These are phyloP conservation scores for Mycena venus DNA, from an alignment of 768 basidiomycete species.

Conservation along the genomic window DNA sequence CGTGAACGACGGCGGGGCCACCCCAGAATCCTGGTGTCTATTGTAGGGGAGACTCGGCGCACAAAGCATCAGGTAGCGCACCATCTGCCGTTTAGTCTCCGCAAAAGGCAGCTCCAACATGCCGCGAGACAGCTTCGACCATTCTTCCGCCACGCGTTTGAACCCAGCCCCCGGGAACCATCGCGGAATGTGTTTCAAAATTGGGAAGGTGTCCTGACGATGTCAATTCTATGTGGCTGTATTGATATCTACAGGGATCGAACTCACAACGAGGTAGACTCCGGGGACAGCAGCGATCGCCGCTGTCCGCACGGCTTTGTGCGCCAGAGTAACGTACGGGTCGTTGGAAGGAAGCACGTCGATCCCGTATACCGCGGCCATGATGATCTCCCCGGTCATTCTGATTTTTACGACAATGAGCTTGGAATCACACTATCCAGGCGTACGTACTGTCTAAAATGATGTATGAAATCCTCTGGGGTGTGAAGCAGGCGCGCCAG, in stretches of 20 bases:
- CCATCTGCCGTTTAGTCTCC: conserved; percentile 40
- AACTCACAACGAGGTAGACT: conserved; percentile 43
- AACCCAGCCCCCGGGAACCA: conserved; percentile 51
- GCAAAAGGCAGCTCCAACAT: conserved; percentile 52
- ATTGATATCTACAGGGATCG: neutral
- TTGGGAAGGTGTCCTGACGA: conserved; percentile 8
- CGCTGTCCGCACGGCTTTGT: conserved; percentile 38
- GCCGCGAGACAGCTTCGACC: conserved; percentile 48
- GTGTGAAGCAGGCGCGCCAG: conserved; percentile 48
- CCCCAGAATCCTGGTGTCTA: too few species aligned
- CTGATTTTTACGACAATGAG: conserved; percentile 39
- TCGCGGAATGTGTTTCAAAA: too few species aligned
- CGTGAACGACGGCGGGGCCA: too few species aligned
- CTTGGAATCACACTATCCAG: neutral
- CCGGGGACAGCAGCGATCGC: conserved; percentile 44
- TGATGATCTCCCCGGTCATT: conserved; percentile 48
- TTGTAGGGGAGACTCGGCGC: neutral
- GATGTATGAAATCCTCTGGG: conserved; percentile 47
- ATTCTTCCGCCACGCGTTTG: conserved; percentile 54
- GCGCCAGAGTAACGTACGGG: too few species aligned
- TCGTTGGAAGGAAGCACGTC: too few species aligned
- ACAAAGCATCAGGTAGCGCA: too few species aligned
- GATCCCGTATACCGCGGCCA: conserved; percentile 52
- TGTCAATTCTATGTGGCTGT: neutral
- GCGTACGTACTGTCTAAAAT: conserved; percentile 50